Conservation (phyloP, 129 eudicot species). For the Solidago caesia region DNA sequence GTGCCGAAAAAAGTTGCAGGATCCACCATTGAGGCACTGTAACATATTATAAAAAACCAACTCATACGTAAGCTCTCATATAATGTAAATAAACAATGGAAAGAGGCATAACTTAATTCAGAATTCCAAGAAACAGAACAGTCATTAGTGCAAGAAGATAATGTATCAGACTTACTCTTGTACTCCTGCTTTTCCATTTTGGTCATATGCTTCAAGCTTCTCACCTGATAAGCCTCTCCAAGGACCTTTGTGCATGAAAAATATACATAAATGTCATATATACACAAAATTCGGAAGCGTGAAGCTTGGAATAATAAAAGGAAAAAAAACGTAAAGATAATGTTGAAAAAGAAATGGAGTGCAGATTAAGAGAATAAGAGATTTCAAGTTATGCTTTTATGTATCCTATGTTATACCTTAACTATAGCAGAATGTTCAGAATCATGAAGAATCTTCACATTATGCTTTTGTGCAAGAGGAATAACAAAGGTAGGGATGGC, state of each 20-base stretch:
- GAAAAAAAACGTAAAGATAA: too few relatives aligned
- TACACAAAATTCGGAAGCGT: not conserved
- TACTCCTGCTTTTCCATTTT: slow-evolving; percentile 68
- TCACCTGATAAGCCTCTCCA: slow-evolving; percentile 94
- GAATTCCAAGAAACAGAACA: not conserved
- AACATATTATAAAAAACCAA: slow-evolving; percentile 13
- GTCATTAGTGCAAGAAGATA: not conserved
- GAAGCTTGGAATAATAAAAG: not conserved
- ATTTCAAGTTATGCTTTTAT: too few relatives aligned
- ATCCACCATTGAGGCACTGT: slow-evolving; percentile 80
- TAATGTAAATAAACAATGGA: not conserved
- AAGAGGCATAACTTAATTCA: not conserved
- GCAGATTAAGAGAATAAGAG: too few relatives aligned
- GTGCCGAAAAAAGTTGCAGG: slow-evolving; percentile 88
- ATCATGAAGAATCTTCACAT: slow-evolving; percentile 95
- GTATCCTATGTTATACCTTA: slow-evolving; percentile 44
- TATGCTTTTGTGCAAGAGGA: slow-evolving; percentile 92
- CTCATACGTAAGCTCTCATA: not conserved
- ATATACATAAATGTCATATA: slow-evolving; percentile 3
- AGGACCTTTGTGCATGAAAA: slow-evolving; percentile 50
- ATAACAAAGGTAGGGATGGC: slow-evolving; percentile 96
- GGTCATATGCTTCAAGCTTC: slow-evolving; percentile 88
- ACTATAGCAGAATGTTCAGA: slow-evolving; percentile 96
- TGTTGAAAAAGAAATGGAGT: too few relatives aligned
- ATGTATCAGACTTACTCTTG: slow-evolving; percentile 47